Base-by-base conservation (phyloP, 176 grass and related monocot species). In the Paspalum notatum region DNA sequence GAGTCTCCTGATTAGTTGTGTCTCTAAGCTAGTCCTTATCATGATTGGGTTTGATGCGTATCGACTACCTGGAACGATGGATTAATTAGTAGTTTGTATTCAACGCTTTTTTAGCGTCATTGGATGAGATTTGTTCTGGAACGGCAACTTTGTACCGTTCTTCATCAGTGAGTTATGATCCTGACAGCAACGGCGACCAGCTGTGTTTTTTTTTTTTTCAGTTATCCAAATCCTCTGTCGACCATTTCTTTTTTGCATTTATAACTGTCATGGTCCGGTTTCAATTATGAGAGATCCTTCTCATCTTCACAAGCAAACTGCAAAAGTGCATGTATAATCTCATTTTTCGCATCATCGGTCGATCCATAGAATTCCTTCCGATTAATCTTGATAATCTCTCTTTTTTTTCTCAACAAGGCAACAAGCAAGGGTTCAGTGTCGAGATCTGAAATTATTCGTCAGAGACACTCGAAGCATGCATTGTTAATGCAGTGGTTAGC, bases 71-170 rank as follows among this genome's bases (percentile, higher is more conserved):
- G 78, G 41, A 42, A 82, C 78, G 66, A 65, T 57, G 82, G 39
- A 64, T 15, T 77, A 38, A 66, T 9, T 76, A 46, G 0, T 26
- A 49, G 25, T 45, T 62, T 12, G 66, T 32, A 51, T 78, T 82
- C 41, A 39, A 72, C 79, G 39, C 83, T 77, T 89, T 89, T 82
- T 59, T 42, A 37, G 41, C 57, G 42, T 72, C 72, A 71, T 54
- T 49, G 57, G 49, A 56, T 41, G 18, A 3, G 14, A 49, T 72
- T 63, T 81, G 69, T 84, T 77, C 66, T 24, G 78, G 72, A 58
- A 85, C 87, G 82, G 82, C 87, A 89, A 20, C 26, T 71, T 85
- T 89, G 82, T 65, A 70, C 71, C 70, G 55, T 51, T 60, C 64
- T 77, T 72, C 65, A 50, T 66, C 41, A 80, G 71, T 54, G 37